phyloP scores from a whole-genome alignment of 345 rosid species.

The Punica granatum region DNA sequence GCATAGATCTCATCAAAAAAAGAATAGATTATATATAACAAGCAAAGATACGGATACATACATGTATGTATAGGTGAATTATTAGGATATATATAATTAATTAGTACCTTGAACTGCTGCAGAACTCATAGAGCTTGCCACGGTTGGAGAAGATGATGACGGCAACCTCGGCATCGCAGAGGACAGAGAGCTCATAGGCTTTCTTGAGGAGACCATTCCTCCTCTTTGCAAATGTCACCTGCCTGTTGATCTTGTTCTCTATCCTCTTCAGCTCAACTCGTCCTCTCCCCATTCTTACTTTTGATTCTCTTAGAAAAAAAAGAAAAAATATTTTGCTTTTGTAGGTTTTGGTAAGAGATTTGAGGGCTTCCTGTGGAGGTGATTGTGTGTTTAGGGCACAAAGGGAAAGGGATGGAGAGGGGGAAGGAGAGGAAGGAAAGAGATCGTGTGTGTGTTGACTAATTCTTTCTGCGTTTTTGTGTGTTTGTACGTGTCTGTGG shows the following conservation, averaged over 20 bases:
- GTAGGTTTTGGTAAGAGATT: neutral
- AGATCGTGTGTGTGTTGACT: neutral
- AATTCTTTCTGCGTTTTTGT: too few species aligned
- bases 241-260: conserved; percentile 56
- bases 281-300: conserved; percentile 41
- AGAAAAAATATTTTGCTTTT: neutral
- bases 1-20: neutral
- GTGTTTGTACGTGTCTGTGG: neutral
- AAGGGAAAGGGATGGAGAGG: neutral
- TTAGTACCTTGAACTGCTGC: conserved; percentile 19
- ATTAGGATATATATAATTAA: neutral
- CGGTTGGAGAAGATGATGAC: conserved; percentile 63
- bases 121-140: conserved; percentile 44
- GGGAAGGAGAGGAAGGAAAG: neutral
- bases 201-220: conserved; percentile 46
- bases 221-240: conserved; percentile 43
- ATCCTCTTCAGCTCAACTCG: conserved; percentile 51
- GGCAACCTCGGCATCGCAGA: conserved; percentile 47
- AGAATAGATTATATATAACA: neutral
- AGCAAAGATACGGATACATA: neutral
- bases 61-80: neutral
- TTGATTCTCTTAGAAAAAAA: neutral
- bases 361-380: neutral
- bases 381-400: conserved; percentile 6
- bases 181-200: conserved; percentile 38